A percentile compares a stretch with the other conserved stretches of the same genome.
Conservation (phyloP, 257 asterid genomes). For the Lycium ferocissimum region DNA sequence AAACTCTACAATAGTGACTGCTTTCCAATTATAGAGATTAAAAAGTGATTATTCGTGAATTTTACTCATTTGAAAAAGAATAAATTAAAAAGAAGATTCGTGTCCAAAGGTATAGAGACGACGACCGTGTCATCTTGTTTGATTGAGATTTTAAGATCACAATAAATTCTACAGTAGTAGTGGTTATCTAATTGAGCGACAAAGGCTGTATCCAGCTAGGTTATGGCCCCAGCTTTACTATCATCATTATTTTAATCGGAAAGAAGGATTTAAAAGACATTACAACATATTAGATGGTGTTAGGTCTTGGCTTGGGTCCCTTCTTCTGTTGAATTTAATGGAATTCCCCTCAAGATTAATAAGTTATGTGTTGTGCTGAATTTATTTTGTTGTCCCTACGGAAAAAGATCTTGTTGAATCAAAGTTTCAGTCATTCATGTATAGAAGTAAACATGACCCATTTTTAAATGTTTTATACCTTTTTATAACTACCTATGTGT, state of each 20-base stretch:
- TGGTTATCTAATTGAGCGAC: conserved; percentile 8
- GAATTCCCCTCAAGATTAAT: neutral
- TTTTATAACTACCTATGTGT: too few relatives aligned
- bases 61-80: neutral
- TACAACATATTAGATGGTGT: conserved; percentile 21
- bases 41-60: neutral
- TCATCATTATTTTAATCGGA: neutral
- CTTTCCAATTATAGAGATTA: neutral
- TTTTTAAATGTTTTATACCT: neutral
- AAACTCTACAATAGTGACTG: neutral
- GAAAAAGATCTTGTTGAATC: neutral
- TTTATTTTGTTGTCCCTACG: neutral
- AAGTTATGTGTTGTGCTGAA: neutral
- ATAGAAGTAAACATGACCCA: neutral
- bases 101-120: neutral
- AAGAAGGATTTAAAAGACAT: conserved; percentile 15
- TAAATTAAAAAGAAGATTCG: neutral
- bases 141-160: neutral
- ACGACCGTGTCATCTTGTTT: conserved; percentile 22
- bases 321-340: conserved; percentile 15
- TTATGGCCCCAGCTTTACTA: conserved; percentile 22
- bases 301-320: conserved; percentile 1
- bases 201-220: conserved; percentile 18
- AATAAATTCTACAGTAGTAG: neutral
- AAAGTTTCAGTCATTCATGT: neutral